Conservation (phyloP, 1,284 basidiomycete species). For the Taiwanofungus camphoratus region DNA sequence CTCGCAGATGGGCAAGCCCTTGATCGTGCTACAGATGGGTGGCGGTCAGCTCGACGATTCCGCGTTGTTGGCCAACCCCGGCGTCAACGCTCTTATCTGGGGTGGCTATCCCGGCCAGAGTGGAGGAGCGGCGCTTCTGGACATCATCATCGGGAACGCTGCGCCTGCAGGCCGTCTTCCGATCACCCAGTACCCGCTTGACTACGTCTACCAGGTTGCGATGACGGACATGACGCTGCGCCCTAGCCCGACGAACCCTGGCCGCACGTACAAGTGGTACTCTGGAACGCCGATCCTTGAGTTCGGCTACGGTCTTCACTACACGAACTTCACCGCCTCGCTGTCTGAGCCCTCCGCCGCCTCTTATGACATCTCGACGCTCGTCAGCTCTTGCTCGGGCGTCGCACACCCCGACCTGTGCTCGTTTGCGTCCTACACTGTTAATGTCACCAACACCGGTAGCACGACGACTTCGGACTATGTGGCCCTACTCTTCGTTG, state of each 20-base stretch:
- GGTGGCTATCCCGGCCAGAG: constrained; percentile 51
- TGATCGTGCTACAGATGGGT: constrained; percentile 50
- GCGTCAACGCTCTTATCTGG: constrained; percentile 53
- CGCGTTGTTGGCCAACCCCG: constrained; percentile 31
- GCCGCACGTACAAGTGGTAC: constrained; percentile 57
- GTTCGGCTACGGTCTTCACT: constrained; percentile 51
- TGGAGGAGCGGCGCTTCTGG: constrained; percentile 45
- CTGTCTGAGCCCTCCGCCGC: constrained; percentile 19
- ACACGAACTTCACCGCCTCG: constrained; percentile 44
- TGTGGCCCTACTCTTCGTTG: constrained; percentile 48
- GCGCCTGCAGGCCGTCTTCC: constrained; percentile 50
- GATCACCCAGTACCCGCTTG: constrained; percentile 48
- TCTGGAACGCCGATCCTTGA: constrained; percentile 42
- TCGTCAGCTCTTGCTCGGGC: constrained; percentile 26
- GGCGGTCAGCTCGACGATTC: constrained; percentile 50
- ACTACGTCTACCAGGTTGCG: constrained; percentile 40
- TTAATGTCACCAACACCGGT: constrained; percentile 45
- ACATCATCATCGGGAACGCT: constrained; percentile 43
- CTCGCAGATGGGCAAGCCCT: constrained; percentile 39
- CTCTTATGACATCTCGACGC: constrained; percentile 36
- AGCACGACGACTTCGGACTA: constrained; percentile 43
- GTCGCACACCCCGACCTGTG: constrained; percentile 37
- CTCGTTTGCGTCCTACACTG: constrained; percentile 41
- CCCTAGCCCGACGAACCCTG: constrained; percentile 41
- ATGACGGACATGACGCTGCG: constrained; percentile 57